These are phyloP conservation scores for Leucogyrophana mollusca DNA, from an alignment of 768 basidiomycete species.

Conservation along the genomic window DNA sequence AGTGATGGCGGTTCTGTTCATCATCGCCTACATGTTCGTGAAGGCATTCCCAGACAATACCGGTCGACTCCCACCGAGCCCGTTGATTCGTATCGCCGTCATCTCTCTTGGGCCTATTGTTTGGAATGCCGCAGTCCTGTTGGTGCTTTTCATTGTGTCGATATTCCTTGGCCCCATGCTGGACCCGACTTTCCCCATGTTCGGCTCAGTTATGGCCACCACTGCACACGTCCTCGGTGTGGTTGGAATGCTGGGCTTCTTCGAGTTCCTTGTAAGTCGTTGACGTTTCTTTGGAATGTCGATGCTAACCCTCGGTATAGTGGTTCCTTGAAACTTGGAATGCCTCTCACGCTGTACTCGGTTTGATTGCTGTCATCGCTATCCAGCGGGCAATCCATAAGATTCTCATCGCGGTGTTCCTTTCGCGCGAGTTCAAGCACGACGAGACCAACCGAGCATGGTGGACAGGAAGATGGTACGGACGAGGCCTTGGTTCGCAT, in stretches of 20 bases:
- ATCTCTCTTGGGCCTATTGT: conserved; percentile 94
- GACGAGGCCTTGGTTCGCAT: conserved; percentile 84
- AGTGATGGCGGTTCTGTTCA: conserved; percentile 81
- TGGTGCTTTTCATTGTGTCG: conserved; percentile 87
- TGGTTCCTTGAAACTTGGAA: conserved; percentile 97
- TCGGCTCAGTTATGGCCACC: conserved; percentile 90
- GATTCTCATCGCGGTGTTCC: conserved; percentile 88
- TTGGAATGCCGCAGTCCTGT: conserved; percentile 87
- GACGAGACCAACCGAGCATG: conserved; percentile 98
- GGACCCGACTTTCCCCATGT: conserved; percentile 78
- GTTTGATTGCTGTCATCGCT: conserved; percentile 85
- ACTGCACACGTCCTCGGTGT: conserved; percentile 83
- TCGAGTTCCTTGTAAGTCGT: conserved; percentile 85
- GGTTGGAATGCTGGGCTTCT: conserved; percentile 88
- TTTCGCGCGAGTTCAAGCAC: conserved; percentile 98
- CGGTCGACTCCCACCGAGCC: conserved; percentile 70
- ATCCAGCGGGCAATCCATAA: conserved; percentile 95
- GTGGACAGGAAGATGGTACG: conserved; percentile 99
- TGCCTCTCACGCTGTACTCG: conserved; percentile 88
- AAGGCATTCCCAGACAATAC: conserved; percentile 75
- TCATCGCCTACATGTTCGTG: conserved; percentile 89
- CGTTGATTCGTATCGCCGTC: conserved; percentile 90
- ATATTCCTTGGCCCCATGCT: conserved; percentile 92
- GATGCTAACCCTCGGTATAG: conserved; percentile 36
- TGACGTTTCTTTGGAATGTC: neutral